Evolutionary conservation across 805 yeast species (phyloP).

Genomic region (Spencermartinsiella europaea): DNA sequence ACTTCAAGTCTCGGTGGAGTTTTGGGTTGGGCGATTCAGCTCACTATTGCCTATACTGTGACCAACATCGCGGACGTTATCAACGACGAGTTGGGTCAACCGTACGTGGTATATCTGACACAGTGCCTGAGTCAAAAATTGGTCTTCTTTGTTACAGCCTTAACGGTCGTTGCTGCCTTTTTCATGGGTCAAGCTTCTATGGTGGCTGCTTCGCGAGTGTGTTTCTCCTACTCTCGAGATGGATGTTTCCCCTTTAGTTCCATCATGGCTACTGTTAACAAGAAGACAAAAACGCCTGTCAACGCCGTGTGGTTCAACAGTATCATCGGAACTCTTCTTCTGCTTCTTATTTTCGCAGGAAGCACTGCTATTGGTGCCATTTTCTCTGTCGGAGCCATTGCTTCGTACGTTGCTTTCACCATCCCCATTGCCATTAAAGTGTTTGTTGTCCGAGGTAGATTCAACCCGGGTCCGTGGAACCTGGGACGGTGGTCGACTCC

Average conservation of each 20-base stretch:
- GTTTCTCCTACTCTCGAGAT: conserved; percentile 65
- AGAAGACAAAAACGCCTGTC: conserved; percentile 54
- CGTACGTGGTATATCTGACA: conserved; percentile 49
- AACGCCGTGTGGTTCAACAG: conserved; percentile 55
- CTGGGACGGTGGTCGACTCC: conserved; percentile 50
- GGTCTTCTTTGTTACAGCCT: conserved; percentile 40
- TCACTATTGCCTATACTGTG: conserved; percentile 57
- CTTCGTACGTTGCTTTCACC: conserved; percentile 62
- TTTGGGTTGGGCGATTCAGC: conserved; percentile 52
- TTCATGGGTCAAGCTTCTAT: conserved; percentile 56
- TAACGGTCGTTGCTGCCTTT: conserved; percentile 41
- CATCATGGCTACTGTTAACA: conserved; percentile 46
- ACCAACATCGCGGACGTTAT: conserved; percentile 44
- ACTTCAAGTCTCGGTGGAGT: conserved; percentile 52
- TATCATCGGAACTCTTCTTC: conserved; percentile 48
- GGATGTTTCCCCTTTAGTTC: conserved; percentile 57
- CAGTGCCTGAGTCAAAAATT: conserved; percentile 43
- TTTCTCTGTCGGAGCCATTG: conserved; percentile 68
- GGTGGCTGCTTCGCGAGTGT: conserved; percentile 62
- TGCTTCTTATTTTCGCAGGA: conserved; percentile 58
- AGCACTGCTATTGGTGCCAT: conserved; percentile 64
- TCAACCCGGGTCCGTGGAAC: conserved; percentile 64
- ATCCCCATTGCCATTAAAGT: conserved; percentile 57
- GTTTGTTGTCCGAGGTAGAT: conserved; percentile 47
- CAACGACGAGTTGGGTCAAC: conserved; percentile 52